Evolutionary conservation across 2,329 filamentous ascomycete genomes (phyloP), one percentile per base, ranked within the genome.

Genomic region (Penicillium sp.): DNA sequence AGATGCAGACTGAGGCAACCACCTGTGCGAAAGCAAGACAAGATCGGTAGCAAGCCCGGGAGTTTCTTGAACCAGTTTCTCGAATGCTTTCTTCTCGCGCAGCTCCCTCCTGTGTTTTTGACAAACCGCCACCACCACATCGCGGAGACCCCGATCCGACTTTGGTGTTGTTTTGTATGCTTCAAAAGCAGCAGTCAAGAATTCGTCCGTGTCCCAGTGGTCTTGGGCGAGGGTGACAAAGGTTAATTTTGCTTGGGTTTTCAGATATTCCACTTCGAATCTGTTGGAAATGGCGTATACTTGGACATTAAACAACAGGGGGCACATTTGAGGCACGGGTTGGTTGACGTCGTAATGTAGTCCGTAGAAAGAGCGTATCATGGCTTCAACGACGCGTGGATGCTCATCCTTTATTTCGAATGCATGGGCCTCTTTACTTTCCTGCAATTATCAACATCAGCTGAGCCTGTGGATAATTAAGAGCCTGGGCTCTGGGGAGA

Each of bases 71-170:
- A 53, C 5, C 9, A 53, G 8, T n/a, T 4, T 39, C 44, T 47
- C 33, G 5, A 53, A 39, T 16, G 6, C 33, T 2, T 47, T 16
- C 8, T 23, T 53, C 33, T 38, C 23, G 4, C 50, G 50, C 16
- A 47, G 21, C 4, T 19, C 33, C 41, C 16, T 53, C n/a, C 29
- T 27, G 16, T 53, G 7, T 2, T 19, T 53, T n/a, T 53, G 50
- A 21, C 31, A 53, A 11, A 46, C 23, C 8, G 40, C 40, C 1
- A 53, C 58, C 10, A 55, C 51, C 13, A 50, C 19, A 31, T 58
- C 58, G 44, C 58, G 48, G 10, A 58, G 39, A 13, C 44, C 55
- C 10, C 55, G 55, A 29, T 57, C 55, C 3, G 15, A 25, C 15
- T 38, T n/a, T 16, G 33, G n/a, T 8, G 50, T 55, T 5, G 33